phyloP scores from a whole-genome alignment of 2,329 filamentous ascomycete genomes.

The Fusarium sp. region DNA sequence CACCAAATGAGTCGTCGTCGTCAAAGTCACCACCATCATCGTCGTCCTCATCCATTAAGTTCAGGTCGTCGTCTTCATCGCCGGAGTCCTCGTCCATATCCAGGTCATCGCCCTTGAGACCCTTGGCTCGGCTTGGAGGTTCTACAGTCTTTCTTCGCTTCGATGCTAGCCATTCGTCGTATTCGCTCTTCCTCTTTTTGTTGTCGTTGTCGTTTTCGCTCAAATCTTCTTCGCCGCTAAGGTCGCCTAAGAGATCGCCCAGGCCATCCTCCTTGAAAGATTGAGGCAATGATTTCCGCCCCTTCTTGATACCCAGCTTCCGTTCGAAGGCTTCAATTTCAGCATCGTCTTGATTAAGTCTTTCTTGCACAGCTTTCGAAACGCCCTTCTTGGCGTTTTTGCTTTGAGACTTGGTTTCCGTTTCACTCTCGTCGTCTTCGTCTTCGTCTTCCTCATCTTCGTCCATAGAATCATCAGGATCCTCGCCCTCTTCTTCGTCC shows the following conservation, averaged over 20 bases:
- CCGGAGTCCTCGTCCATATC: conserved; percentile 20
- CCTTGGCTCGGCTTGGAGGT: conserved; percentile 9
- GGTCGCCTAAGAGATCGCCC: conserved; percentile 78
- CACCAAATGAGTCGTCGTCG: conserved; percentile 53
- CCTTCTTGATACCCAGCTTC: conserved; percentile 82
- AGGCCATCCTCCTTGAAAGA: conserved; percentile 85
- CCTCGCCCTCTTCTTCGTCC: conserved; percentile 36
- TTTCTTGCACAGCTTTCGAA: conserved; percentile 54
- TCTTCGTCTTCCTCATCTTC: conserved; percentile 34
- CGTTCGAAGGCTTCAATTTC: conserved; percentile 90
- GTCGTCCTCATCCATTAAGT: conserved; percentile 39
- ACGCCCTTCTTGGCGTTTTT: conserved; percentile 44
- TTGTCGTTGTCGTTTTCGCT: conserved; percentile 64
- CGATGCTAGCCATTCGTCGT: conserved; percentile 69
- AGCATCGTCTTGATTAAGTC: conserved; percentile 82
- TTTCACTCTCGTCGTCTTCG: conserved; percentile 40
- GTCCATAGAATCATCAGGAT: conserved; percentile 40
- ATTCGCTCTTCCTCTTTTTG: conserved; percentile 69
- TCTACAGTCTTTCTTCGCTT: conserved; percentile 63
- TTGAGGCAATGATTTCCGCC: conserved; percentile 78
- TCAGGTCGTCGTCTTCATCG: conserved; percentile 42
- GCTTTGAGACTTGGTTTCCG: conserved; percentile 30
- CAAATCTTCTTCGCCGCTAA: conserved; percentile 56
- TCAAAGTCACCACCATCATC: conserved; percentile 49
- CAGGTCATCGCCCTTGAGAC: conserved; percentile 43